Conservation (phyloP, 345 rosid genomes). For the Combretum micranthum region DNA sequence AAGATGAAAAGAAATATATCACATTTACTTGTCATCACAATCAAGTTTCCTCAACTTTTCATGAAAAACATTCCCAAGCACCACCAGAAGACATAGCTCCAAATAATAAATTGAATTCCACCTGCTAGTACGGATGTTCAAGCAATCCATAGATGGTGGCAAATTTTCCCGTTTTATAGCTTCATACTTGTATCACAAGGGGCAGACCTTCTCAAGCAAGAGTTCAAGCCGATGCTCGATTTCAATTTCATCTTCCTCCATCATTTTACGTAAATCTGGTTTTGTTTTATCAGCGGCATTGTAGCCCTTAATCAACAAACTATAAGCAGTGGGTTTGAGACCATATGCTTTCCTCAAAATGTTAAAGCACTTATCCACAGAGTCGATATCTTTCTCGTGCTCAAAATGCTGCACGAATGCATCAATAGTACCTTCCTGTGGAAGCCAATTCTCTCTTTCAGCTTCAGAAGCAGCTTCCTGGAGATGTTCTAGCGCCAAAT, state of each 20-base stretch:
- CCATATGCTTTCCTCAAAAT: slow-evolving; percentile 29
- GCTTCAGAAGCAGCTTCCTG: slow-evolving; percentile 35
- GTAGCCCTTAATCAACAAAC: slow-evolving; percentile 41
- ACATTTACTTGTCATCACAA: too few relatives aligned
- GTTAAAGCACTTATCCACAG: slow-evolving; percentile 45
- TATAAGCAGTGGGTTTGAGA: slow-evolving; percentile 25
- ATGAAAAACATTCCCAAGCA: too few relatives aligned
- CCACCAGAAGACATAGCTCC: too few relatives aligned
- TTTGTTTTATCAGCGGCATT: slow-evolving; percentile 52
- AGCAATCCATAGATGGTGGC: too few relatives aligned
- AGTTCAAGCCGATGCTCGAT: slow-evolving; percentile 36
- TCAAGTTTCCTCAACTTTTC: too few relatives aligned
- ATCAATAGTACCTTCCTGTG: slow-evolving; percentile 18
- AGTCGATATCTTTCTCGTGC: slow-evolving; percentile 48
- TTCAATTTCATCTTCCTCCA: slow-evolving; percentile 41
- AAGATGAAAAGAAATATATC: too few relatives aligned
- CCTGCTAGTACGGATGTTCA: too few relatives aligned
- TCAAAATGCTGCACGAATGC: slow-evolving; percentile 40
- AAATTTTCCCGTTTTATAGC: too few relatives aligned
- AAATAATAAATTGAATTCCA: too few relatives aligned
- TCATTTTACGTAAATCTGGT: slow-evolving; percentile 44
- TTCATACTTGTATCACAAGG: slow-evolving; percentile 6
- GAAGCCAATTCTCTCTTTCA: slow-evolving; percentile 35
- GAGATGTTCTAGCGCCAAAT: slow-evolving; percentile 40
- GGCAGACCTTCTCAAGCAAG: slow-evolving; percentile 45